Evolutionary conservation across 176 grass and related monocot genomes (phyloP).

Genomic region (Triticum turgidum): DNA sequence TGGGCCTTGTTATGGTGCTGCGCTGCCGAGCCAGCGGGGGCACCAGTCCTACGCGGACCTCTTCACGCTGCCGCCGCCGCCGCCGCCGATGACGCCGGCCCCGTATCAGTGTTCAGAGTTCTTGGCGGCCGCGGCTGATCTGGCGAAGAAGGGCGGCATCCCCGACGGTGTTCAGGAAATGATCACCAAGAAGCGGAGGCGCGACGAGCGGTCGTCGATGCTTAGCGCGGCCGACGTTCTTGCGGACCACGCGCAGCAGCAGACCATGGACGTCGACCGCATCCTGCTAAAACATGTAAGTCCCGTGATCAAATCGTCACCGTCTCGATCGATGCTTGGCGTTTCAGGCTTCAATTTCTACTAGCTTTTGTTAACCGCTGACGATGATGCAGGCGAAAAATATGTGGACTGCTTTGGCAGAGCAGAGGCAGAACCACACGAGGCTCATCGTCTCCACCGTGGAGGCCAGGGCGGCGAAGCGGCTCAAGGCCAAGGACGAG

Average conservation of each 20-base stretch:
- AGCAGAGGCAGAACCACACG: no score
- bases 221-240: constrained; percentile 11
- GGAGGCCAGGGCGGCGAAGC: constrained; percentile 28
- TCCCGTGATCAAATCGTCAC: background rate
- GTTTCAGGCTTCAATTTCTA: no score
- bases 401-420: no score
- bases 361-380: no score
- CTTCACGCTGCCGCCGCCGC: background rate
- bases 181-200: constrained; percentile 30
- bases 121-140: background rate
- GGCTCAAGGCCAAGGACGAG: constrained; percentile 32
- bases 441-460: no score
- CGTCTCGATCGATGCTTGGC: background rate
- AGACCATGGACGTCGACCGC: constrained; percentile 56
- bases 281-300: constrained; percentile 65
- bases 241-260: constrained; percentile 35
- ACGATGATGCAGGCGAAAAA: no score
- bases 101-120: constrained; percentile 9
- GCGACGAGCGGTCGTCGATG: background rate
- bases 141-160: constrained; percentile 32
- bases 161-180: background rate
- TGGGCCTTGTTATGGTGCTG: background rate
- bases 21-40: background rate
- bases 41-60: background rate
- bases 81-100: background rate